These are phyloP conservation scores for Cyclostephanos invisitatus DNA, from an alignment of 108 stramenopile species.

Conservation along the genomic window DNA sequence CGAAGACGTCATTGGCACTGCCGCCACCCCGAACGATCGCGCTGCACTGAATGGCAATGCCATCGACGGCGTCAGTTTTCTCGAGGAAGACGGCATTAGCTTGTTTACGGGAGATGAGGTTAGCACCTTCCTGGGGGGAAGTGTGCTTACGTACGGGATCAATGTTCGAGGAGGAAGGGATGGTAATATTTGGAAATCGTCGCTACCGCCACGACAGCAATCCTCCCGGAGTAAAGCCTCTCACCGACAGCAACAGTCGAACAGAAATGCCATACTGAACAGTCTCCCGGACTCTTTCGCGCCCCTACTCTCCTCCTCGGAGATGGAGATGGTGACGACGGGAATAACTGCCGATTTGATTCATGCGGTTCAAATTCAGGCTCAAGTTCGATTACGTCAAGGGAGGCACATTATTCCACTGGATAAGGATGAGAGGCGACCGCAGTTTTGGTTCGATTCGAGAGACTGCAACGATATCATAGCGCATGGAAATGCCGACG, in stretches of 20 bases:
- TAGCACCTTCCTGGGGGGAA: slow-evolving; percentile 13
- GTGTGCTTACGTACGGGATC: not conserved
- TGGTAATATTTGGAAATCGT: not conserved
- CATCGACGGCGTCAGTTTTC: not conserved
- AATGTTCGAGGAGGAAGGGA: slow-evolving; percentile 9
- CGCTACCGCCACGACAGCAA: slow-evolving; percentile 5
- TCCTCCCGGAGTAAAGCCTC: slow-evolving; percentile 6
- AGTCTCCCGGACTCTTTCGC: slow-evolving; percentile 89
- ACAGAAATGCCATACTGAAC: slow-evolving; percentile 19
- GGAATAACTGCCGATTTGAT: slow-evolving; percentile 80
- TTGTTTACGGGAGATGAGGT: slow-evolving; percentile 33
- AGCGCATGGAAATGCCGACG: slow-evolving; percentile 7
- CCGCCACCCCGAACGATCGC: slow-evolving; percentile 4
- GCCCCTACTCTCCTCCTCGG: slow-evolving; percentile 79
- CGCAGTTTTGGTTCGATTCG: slow-evolving; percentile 73
- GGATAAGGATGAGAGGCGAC: slow-evolving; percentile 74
- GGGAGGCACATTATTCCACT: slow-evolving; percentile 80
- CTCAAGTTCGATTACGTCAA: slow-evolving; percentile 56
- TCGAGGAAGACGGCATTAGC: slow-evolving; percentile 26
- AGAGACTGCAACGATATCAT: slow-evolving; percentile 18
- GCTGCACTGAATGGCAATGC: slow-evolving; percentile 1
- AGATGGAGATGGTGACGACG: slow-evolving; percentile 67
- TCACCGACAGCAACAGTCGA: slow-evolving; percentile 18
- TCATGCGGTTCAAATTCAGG: slow-evolving; percentile 71
- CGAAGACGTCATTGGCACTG: slow-evolving; percentile 42